Evolutionary conservation across 352 stramenopile species (phyloP).

Genomic region (Globisporangium mamillatum): DNA sequence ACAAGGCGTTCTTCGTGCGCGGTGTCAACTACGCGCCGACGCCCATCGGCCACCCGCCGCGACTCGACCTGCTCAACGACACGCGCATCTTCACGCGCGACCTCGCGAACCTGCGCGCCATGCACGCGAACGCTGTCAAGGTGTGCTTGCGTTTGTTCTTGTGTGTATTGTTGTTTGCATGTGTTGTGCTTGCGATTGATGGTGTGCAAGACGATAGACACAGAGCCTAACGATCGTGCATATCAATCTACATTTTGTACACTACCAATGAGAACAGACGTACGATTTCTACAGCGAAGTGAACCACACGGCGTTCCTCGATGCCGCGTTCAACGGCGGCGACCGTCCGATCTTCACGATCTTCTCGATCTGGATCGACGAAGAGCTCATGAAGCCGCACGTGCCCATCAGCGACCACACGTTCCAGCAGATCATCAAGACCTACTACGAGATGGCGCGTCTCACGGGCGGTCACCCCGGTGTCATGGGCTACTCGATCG

Average conservation of each 20-base stretch:
- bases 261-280: constrained; percentile 18
- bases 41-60: constrained; percentile 48
- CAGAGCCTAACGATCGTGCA: not conserved
- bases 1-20: constrained; percentile 61
- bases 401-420: constrained; percentile 23
- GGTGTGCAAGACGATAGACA: not conserved
- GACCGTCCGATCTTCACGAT: constrained; percentile 59
- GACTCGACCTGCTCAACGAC: constrained; percentile 57
- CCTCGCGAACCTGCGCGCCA: constrained; percentile 62
- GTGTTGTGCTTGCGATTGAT: not conserved
- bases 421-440: constrained; percentile 47
- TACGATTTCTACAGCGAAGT: constrained; percentile 62
- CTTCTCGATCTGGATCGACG: constrained; percentile 77
- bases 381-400: constrained; percentile 41
- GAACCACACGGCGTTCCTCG: constrained; percentile 50
- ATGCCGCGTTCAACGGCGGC: constrained; percentile 60
- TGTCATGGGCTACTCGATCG: constrained; percentile 73
- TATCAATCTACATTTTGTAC: not conserved
- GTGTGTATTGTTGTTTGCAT: not conserved
- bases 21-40: constrained; percentile 74
- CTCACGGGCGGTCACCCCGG: constrained; percentile 43
- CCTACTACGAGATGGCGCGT: constrained; percentile 67
- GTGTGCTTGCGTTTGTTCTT: not conserved
- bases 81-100: constrained; percentile 56
- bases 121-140: constrained; percentile 72